Evolutionary conservation across 1,284 basidiomycete species (phyloP).

Genomic region (Austroboletus olivaceoglutinosus): DNA sequence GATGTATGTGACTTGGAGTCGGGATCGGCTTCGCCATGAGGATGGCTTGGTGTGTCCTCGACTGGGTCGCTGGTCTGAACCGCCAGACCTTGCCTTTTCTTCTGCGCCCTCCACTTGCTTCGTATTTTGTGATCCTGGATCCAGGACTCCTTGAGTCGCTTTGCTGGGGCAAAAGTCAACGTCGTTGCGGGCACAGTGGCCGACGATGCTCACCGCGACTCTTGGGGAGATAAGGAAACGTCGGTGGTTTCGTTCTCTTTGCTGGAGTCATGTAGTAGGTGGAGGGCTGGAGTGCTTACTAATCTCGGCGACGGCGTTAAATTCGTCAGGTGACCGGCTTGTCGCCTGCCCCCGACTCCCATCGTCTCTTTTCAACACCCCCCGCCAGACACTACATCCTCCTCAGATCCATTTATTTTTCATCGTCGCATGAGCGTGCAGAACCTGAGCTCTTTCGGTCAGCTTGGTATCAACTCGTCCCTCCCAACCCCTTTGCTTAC

Average conservation of each 20-base stretch:
- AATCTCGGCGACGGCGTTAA: conserved; percentile 26
- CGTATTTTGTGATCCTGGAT: conserved; percentile 71
- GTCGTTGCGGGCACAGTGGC: background rate
- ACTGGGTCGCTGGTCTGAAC: conserved; percentile 3
- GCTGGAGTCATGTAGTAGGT: conserved; percentile 16
- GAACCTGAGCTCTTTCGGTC: conserved; percentile 81
- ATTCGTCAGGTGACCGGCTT: conserved; percentile 16
- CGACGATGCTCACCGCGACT: conserved; percentile 50
- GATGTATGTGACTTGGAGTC: background rate
- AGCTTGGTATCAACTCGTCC: conserved; percentile 35
- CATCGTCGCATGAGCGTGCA: conserved; percentile 86
- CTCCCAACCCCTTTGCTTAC: conserved; percentile 9
- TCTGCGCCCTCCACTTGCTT: conserved; percentile 74
- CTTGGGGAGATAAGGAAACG: conserved; percentile 64
- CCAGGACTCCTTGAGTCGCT: conserved; percentile 72
- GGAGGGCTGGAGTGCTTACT: conserved; percentile 22
- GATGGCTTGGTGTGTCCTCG: conserved; percentile 8
- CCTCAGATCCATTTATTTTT: conserved; percentile 38
- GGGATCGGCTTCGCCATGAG: conserved; percentile 1
- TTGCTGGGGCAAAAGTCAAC: conserved; percentile 47
- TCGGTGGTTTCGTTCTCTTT: conserved; percentile 55
- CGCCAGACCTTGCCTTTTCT: conserved; percentile 54
- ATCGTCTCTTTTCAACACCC: conserved; percentile 30
- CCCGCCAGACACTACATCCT: conserved; percentile 44
- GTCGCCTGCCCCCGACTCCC: conserved; percentile 22